These are phyloP conservation scores for Termitomyces eurrhizus DNA, from an alignment of 768 basidiomycete species.

Conservation along the genomic window DNA sequence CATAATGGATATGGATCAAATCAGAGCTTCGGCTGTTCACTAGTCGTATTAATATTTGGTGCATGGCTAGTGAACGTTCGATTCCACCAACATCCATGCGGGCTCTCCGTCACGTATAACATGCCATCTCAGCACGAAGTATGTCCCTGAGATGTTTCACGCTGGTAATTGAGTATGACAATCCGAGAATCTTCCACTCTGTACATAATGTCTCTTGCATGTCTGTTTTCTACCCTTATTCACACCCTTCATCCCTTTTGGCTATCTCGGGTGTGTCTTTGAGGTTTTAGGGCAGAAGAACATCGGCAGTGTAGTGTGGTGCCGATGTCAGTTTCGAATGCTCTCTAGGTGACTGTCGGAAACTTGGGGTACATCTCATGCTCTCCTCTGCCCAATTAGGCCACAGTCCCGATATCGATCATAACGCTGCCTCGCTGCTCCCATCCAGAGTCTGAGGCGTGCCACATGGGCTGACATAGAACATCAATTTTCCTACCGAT, in stretches of 20 bases:
- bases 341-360: neutral
- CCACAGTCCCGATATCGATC: slow-evolving; percentile 7
- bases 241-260: neutral
- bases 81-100: neutral
- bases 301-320: no score
- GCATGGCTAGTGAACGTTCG: no score
- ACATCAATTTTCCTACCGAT: neutral
- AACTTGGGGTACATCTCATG: no score
- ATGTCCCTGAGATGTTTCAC: neutral
- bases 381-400: neutral
- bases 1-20: neutral
- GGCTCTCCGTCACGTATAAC: neutral
- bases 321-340: neutral
- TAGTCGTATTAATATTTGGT: no score
- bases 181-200: neutral
- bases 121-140: neutral
- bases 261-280: neutral
- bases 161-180: neutral
- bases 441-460: neutral
- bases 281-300: neutral
- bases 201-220: neutral
- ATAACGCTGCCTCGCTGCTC: neutral
- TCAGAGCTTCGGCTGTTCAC: neutral
- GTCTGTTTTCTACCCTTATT: neutral
- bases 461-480: neutral